phyloP scores from a whole-genome alignment of 768 basidiomycete species.

The Ramaria rubella region DNA sequence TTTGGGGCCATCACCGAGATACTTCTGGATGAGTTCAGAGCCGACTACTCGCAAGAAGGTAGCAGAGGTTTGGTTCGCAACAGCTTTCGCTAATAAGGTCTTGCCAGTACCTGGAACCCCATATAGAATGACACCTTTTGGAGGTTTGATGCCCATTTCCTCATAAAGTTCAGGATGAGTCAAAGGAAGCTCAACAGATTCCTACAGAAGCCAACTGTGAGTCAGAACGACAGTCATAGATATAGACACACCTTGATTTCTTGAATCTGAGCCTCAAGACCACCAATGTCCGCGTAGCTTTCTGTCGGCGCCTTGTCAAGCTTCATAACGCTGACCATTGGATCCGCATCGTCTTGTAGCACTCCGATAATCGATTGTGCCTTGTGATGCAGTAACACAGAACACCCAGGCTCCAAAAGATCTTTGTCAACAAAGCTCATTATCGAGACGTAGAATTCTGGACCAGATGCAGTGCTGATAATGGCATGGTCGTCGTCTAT shows the following conservation, averaged over 20 bases:
- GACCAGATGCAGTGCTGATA: slow-evolving; percentile 88
- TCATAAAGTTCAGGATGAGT: slow-evolving; percentile 98
- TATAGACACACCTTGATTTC: slow-evolving; percentile 93
- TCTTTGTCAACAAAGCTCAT: slow-evolving; percentile 99
- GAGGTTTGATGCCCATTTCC: slow-evolving; percentile 99
- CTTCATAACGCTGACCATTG: slow-evolving; percentile 97
- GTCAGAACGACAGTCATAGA: neutral
- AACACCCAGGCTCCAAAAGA: slow-evolving; percentile 90
- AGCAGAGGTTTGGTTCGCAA: slow-evolving; percentile 96
- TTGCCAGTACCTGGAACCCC: slow-evolving; percentile 99
- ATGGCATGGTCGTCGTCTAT: slow-evolving; percentile 99
- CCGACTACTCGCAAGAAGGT: slow-evolving; percentile 97
- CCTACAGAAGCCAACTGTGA: slow-evolving; percentile 38
- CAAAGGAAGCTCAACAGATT: slow-evolving; percentile 95
- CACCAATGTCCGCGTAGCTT: slow-evolving; percentile 98
- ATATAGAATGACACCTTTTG: slow-evolving; percentile 98
- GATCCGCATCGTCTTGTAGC: slow-evolving; percentile 89
- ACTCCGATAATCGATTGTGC: slow-evolving; percentile 93
- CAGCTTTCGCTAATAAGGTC: slow-evolving; percentile 94
- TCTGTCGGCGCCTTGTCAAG: slow-evolving; percentile 98
- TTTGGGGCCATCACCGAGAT: slow-evolving; percentile 97
- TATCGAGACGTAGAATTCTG: slow-evolving; percentile 95
- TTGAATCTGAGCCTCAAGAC: slow-evolving; percentile 93
- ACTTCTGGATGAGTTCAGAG: slow-evolving; percentile 98
- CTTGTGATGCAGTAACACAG: slow-evolving; percentile 94